A percentile compares a stretch with the other conserved stretches of the same genome.
phyloP scores from a whole-genome alignment of 2,329 filamentous ascomycete species.

The Paracamarosporium sp. region DNA sequence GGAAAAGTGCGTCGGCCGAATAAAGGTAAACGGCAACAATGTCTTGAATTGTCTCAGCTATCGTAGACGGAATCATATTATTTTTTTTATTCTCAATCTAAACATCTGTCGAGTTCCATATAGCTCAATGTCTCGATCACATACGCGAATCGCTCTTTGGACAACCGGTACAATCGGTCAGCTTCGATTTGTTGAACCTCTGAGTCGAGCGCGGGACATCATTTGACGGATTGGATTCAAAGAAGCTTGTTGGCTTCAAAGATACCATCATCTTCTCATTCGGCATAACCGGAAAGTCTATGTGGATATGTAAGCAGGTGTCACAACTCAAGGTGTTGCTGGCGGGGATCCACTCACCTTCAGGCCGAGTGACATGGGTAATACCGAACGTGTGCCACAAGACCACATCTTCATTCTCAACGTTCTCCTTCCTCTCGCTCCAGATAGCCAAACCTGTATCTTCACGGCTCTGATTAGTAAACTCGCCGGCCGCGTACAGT shows the following conservation, averaged over 20 bases:
- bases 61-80: too few species aligned
- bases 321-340: not conserved
- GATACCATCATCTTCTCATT: slow-evolving; percentile 63
- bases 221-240: slow-evolving; percentile 37
- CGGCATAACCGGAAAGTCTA: slow-evolving; percentile 66
- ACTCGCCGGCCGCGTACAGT: slow-evolving; percentile 65
- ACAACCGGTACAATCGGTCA: not conserved
- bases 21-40: too few species aligned
- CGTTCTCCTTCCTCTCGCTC: slow-evolving; percentile 59
- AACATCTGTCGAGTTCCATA: too few species aligned
- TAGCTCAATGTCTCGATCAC: too few species aligned
- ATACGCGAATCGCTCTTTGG: not conserved
- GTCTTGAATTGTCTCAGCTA: too few species aligned
- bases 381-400: slow-evolving; percentile 66
- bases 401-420: slow-evolving; percentile 64
- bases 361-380: slow-evolving; percentile 62
- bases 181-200: not conserved
- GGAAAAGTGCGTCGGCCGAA: too few species aligned
- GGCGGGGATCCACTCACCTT: slow-evolving; percentile 30
- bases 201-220: slow-evolving; percentile 1
- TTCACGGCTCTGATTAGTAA: slow-evolving; percentile 66
- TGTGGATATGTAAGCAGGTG: not conserved
- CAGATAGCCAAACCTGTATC: slow-evolving; percentile 56
- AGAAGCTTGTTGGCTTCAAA: slow-evolving; percentile 66
- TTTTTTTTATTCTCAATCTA: too few species aligned